phyloP scores from a whole-genome alignment of 2,329 filamentous ascomycete genomes.

The Furcasterigmium sp. region DNA sequence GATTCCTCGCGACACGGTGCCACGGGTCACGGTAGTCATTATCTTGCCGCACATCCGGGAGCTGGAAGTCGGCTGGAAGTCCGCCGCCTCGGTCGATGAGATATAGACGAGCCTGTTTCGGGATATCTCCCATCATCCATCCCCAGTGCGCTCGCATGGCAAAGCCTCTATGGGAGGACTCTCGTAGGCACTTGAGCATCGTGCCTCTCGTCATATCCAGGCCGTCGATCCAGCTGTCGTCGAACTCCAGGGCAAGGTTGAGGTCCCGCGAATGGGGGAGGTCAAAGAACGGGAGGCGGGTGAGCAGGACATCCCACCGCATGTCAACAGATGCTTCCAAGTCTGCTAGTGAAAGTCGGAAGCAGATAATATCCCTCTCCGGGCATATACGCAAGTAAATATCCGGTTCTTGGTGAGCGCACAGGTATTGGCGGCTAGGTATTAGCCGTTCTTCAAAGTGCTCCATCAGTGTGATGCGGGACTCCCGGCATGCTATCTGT shows the following conservation, averaged over 20 bases:
- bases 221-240: background rate
- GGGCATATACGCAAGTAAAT: background rate
- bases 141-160: background rate
- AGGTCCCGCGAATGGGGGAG: background rate
- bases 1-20: too few relatives aligned
- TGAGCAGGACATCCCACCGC: background rate
- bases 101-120: background rate
- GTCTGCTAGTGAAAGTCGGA: background rate
- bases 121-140: background rate
- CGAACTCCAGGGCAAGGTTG: background rate
- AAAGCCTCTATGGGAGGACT: background rate
- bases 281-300: background rate
- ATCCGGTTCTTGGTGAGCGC: background rate
- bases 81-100: background rate
- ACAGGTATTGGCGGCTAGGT: too few relatives aligned
- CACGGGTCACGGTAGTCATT: background rate
- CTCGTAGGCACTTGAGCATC: background rate
- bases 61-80: background rate
- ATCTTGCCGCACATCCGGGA: background rate
- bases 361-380: background rate
- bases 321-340: background rate
- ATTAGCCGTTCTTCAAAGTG: too few relatives aligned
- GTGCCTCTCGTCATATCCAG: background rate
- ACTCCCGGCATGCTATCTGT: background rate
- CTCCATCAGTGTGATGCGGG: too few relatives aligned